phyloP scores from a whole-genome alignment of 768 basidiomycete species.

The Russula virescens region DNA sequence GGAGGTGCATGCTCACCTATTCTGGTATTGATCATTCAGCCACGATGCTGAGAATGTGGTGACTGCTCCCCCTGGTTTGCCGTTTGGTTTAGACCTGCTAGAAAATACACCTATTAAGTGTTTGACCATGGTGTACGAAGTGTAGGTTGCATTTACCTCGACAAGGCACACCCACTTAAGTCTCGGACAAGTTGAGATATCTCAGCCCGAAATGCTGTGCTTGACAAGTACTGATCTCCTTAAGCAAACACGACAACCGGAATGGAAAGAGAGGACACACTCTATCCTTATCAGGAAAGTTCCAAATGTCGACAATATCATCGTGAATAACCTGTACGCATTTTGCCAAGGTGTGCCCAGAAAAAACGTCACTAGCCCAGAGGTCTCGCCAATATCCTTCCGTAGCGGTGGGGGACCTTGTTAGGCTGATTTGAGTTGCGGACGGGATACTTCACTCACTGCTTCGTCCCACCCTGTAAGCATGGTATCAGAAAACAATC shows the following conservation, averaged over 20 bases:
- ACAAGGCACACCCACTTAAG: background rate
- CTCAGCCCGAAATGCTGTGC: background rate
- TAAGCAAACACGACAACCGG: background rate
- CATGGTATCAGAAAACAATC: background rate
- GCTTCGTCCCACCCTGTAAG: slow-evolving; percentile 4
- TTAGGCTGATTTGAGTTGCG: background rate
- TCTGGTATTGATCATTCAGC: background rate
- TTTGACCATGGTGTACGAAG: background rate
- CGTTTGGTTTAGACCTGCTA: background rate
- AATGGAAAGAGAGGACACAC: background rate
- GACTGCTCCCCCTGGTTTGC: background rate
- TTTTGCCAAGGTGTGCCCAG: background rate
- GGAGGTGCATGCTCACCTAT: background rate
- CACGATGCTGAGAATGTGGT: background rate
- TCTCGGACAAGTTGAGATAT: slow-evolving; percentile 5
- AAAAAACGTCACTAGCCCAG: background rate
- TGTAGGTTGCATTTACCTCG: background rate
- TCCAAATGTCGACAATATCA: slow-evolving; percentile 7
- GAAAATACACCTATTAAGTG: background rate
- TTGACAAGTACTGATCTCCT: slow-evolving; percentile 1
- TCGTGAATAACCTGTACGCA: slow-evolving; percentile 1
- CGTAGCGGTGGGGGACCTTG: background rate
- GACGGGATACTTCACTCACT: background rate
- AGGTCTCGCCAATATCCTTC: slow-evolving; percentile 9
- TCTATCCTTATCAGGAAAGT: background rate